Evolutionary conservation across 352 stramenopile genomes (phyloP), one percentile per base, ranked within the genome.

Genomic region (Phytopythium sindhum): DNA sequence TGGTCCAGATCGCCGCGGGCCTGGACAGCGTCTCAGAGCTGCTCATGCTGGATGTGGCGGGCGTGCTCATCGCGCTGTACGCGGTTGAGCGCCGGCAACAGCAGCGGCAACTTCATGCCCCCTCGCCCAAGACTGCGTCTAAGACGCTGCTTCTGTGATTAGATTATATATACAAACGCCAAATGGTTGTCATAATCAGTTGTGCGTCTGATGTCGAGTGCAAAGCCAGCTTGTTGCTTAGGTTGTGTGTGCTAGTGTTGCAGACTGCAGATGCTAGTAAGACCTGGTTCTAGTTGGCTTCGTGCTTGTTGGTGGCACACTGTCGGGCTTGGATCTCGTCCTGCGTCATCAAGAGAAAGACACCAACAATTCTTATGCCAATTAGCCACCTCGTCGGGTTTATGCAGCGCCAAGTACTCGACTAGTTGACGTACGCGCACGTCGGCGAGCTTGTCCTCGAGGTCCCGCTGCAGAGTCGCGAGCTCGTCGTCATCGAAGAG

Each of bases 21-120:
- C 57, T 80, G 17, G 74, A 75, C 61, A 78, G 71, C 60, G 65
- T 86, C 39, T 61, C 75, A 15, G 63, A 76, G 57, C 52, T 86
- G 17, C 63, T 88, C 39, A 50, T 62, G 7, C 63, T 88, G 11
- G 62, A 86, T 39, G 61, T 81, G 45, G 63, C 72, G 4, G 60
- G 67, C 2, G 70, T 75, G 31, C 73, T 89, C n/a, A 70, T 89
- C 54, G 76, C 78, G 14, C 50, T 81, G n/a, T 88, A 84, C 57
- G 73, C 66, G 24, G 33, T 65, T 68, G 28, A 70, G 28, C n/a
- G 53, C 31, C 33, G 53, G 29, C 37, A 28, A 5, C 44, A 51
- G n/a, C 33, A 39, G 14, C 33, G 33, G 33, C 33, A 39, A 39
- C 48, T 8, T 14, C 51, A 59, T 21, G 33, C 53, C 53, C n/a